phyloP scores from a whole-genome alignment of 345 rosid genomes.

The Gossypium mustelinum region DNA sequence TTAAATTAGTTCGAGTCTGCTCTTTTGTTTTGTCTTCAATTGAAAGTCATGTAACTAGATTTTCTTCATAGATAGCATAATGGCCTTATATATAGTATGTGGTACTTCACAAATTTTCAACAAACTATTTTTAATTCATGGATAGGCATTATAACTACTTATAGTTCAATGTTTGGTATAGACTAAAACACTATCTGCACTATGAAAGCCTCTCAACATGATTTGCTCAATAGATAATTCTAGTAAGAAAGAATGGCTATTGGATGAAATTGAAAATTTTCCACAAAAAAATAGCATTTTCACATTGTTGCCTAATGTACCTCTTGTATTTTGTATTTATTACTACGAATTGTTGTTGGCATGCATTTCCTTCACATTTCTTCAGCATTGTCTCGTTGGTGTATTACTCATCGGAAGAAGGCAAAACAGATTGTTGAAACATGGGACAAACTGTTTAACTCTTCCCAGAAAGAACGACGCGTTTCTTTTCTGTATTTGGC shows the following conservation, averaged over 20 bases:
- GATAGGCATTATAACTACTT: background rate
- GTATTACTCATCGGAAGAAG: constrained; percentile 59
- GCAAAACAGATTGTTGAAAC: constrained; percentile 72
- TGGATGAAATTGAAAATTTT: background rate
- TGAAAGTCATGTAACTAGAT: background rate
- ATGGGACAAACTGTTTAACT: constrained; percentile 61
- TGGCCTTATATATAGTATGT: background rate
- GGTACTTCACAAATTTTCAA: background rate
- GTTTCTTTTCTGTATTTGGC: constrained; percentile 64
- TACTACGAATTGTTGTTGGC: background rate
- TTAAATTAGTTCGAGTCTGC: background rate
- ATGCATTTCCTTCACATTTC: constrained; percentile 25
- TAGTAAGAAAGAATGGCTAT: background rate
- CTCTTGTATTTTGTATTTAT: background rate
- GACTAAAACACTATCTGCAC: background rate
- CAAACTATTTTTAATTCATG: background rate
- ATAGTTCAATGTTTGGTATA: background rate
- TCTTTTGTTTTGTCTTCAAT: background rate
- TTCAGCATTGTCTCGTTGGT: constrained; percentile 72
- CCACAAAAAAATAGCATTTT: background rate
- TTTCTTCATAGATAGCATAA: background rate
- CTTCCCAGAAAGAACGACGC: constrained; percentile 64
- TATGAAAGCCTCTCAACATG: background rate
- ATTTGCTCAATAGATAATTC: background rate
- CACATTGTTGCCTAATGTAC: background rate